Evolutionary conservation across 2,329 filamentous ascomycete species (phyloP), one percentile per base, ranked within the genome.

Genomic region (Hirsutella thompsonii): DNA sequence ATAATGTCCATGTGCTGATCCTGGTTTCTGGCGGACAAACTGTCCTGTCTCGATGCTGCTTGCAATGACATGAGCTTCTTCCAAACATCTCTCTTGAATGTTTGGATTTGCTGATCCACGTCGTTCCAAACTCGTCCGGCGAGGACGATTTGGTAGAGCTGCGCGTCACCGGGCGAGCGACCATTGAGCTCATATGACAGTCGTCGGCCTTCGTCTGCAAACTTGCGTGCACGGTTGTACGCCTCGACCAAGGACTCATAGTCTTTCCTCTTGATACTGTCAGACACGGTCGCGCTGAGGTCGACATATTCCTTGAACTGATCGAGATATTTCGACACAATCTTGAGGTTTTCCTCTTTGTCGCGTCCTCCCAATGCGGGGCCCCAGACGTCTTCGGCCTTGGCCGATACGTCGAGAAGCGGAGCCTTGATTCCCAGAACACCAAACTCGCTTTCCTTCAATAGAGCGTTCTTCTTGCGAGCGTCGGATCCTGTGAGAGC

Each of bases 311-410:
- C 81, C 45, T 80, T 82, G 57, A 92, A 84, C 46, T 79, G 79
- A 46, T 92, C 83, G 37, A 98, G 70, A 13, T 82, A 79, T 8
- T 74, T 72, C 19, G 88, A 71, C 8, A 95, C 77, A 1, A 76
- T 72, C 58, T 89, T 93, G 42, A 98, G 69, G 46, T 81, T 81
- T 55, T 89, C 84, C 54, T 96, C 92, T 55, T 90, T 88, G 52
- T 96, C 89, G 21, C 86, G 79, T 3, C 92, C 92, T 38, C 88
- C 87, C 30, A 98, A 63, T 1, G 92, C 90, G 2, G 92, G 92
- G 0, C 92, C 92, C 89, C 93, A 98, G 8, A 98, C 84, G 54
- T 98, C 92, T 59, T 96, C 88, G 0, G 90, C 92, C 60, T 95
- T 95, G 45, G 88, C 83, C 1, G 86, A 87, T 10, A 93, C 86